These are phyloP conservation scores for Fistulinella cinereoalba DNA, from an alignment of 1,284 basidiomycete species.

Conservation along the genomic window DNA sequence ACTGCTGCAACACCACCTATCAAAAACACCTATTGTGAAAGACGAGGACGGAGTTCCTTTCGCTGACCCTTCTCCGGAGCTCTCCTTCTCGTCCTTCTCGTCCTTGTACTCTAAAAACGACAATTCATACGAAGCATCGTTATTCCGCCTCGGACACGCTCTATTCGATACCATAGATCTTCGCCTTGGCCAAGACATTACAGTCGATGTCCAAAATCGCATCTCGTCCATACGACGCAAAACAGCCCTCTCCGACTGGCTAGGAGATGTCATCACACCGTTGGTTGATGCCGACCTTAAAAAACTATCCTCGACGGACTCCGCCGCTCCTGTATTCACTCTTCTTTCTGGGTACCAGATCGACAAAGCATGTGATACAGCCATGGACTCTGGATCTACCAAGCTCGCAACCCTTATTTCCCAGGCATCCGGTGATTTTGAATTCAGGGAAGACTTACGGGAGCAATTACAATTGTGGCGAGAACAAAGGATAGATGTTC, in stretches of 20 bases:
- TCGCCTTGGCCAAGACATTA: constrained; percentile 52
- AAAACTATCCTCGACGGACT: constrained; percentile 42
- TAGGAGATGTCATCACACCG: constrained; percentile 72
- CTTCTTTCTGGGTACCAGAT: constrained; percentile 88
- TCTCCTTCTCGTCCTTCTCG: constrained; percentile 81
- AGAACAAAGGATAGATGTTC: constrained; percentile 70
- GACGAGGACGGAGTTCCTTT: constrained; percentile 56
- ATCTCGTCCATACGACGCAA: constrained; percentile 72
- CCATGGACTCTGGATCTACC: constrained; percentile 75
- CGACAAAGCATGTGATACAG: constrained; percentile 76
- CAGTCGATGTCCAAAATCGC: constrained; percentile 59
- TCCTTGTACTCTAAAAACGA: constrained; percentile 73
- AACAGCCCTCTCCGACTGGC: constrained; percentile 82
- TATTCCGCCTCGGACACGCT: constrained; percentile 89
- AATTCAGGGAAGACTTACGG: constrained; percentile 73
- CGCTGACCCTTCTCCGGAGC: constrained; percentile 50
- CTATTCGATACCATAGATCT: constrained; percentile 85
- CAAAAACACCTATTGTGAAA: constrained; percentile 65
- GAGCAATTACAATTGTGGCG: constrained; percentile 86
- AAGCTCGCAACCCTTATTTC: constrained; percentile 92
- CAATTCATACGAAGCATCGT: constrained; percentile 69
- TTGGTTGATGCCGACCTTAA: constrained; percentile 77
- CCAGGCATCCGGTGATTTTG: constrained; percentile 81
- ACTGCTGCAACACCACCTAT: constrained; percentile 79
- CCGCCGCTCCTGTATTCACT: constrained; percentile 64